phyloP scores from a whole-genome alignment of 495 filamentous ascomycete species.

The Aspergillus diversus region DNA sequence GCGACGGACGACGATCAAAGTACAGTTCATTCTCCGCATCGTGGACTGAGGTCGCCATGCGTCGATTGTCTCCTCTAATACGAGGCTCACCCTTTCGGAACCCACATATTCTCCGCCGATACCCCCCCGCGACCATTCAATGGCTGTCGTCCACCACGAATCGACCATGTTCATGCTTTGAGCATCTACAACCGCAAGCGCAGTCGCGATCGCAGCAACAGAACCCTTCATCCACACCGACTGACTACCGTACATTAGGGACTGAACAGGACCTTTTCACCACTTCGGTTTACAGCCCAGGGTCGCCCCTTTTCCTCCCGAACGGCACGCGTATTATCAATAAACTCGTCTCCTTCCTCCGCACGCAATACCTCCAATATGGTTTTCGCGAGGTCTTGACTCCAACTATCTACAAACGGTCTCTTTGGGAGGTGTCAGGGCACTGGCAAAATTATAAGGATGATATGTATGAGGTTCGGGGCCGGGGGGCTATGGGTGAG shows the following conservation, averaged over 20 bases:
- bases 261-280: constrained; percentile 77
- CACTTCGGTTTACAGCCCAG: constrained; percentile 78
- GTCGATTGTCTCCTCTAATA: constrained; percentile 23
- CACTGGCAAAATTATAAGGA: constrained; percentile 94
- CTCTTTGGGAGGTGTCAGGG: constrained; percentile 85
- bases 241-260: constrained; percentile 73
- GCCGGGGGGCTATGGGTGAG: constrained; percentile 56
- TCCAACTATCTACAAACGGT: constrained; percentile 90
- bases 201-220: constrained; percentile 22
- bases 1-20: not conserved
- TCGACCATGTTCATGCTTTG: constrained; percentile 46
- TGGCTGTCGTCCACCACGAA: constrained; percentile 38
- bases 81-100: constrained; percentile 12
- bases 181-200: constrained; percentile 20
- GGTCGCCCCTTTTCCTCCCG: constrained; percentile 86
- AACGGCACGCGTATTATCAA: constrained; percentile 86
- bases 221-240: constrained; percentile 29
- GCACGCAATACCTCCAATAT: constrained; percentile 83
- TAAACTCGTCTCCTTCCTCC: constrained; percentile 81
- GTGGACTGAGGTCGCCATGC: constrained; percentile 19
- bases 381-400: constrained; percentile 92
- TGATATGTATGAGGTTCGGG: constrained; percentile 91
- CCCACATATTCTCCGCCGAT: not conserved
- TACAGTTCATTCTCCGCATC: not conserved
- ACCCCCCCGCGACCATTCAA: constrained; percentile 25